Percentiles rank a stretch among this genome's conserved stretches.
Evolutionary conservation across 164 flowering plant species (phyloP).

Genomic region (Magnolia changhungtana): DNA sequence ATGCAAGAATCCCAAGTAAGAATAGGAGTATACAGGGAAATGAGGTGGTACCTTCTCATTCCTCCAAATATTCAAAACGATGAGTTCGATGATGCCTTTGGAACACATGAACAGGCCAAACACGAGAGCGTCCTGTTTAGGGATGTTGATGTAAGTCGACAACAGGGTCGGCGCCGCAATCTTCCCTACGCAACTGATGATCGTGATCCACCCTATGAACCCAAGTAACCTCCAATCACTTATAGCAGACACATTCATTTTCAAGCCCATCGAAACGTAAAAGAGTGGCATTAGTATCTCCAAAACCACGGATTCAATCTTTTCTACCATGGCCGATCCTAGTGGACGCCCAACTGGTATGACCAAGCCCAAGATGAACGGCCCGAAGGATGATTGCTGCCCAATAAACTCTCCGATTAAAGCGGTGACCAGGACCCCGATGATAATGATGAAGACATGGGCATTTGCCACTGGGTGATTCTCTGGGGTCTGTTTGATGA

Average conservation of each 20-base stretch:
- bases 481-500: constrained; percentile 38
- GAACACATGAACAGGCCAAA: neutral
- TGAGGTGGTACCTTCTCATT: too few species aligned
- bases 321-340: constrained; percentile 52
- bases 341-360: constrained; percentile 11
- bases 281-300: neutral
- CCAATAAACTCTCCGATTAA: neutral
- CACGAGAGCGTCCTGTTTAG: neutral
- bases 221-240: neutral
- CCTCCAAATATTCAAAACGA: too few species aligned
- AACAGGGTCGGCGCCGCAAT: too few species aligned
- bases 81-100: neutral
- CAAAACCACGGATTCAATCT: constrained; percentile 29
- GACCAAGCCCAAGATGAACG: neutral
- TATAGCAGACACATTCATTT: neutral
- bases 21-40: too few species aligned
- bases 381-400: neutral
- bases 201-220: too few species aligned
- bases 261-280: neutral
- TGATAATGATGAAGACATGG: constrained; percentile 27
- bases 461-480: constrained; percentile 40
- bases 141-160: neutral
- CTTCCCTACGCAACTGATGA: too few species aligned
- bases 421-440: constrained; percentile 28
- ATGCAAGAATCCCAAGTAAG: too few species aligned